phyloP scores from a whole-genome alignment of 768 basidiomycete species.

The Mycena vitilis region DNA sequence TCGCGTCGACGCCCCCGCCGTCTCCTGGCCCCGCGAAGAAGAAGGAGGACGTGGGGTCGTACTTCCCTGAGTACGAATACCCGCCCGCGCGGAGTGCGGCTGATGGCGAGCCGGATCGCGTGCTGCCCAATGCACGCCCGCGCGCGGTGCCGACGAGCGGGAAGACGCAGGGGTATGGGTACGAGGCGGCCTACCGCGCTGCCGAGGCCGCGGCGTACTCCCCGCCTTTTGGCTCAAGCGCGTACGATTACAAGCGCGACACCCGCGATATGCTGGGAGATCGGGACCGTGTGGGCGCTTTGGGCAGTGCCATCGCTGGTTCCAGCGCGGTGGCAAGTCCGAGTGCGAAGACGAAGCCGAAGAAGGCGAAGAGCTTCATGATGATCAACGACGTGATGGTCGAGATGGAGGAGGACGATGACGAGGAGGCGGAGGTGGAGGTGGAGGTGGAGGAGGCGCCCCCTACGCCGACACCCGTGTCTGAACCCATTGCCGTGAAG shows the following conservation, averaged over 20 bases:
- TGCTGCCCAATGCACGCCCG: slow-evolving; percentile 2
- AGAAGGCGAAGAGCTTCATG: slow-evolving; percentile 32
- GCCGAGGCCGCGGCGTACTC: slow-evolving; percentile 36
- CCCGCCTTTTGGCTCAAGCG: slow-evolving; percentile 30
- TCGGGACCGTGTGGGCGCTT: not conserved
- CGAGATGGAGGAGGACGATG: slow-evolving; percentile 34
- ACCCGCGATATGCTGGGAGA: slow-evolving; percentile 8
- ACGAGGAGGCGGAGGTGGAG: not conserved
- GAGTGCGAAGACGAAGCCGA: slow-evolving; percentile 1
- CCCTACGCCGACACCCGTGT: too few relatives aligned
- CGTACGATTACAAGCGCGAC: slow-evolving; percentile 30
- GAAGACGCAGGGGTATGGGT: slow-evolving; percentile 9
- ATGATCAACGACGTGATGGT: slow-evolving; percentile 31
- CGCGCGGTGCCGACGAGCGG: not conserved
- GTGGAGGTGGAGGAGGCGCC: too few relatives aligned
- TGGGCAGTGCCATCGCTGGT: not conserved
- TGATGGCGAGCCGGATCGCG: slow-evolving; percentile 35
- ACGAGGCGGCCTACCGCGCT: slow-evolving; percentile 33
- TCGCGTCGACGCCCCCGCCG: not conserved
- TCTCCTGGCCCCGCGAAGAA: not conserved
- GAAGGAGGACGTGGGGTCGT: not conserved
- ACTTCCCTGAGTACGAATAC: slow-evolving; percentile 25
- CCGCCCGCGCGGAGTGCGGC: slow-evolving; percentile 31
- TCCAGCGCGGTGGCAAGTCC: not conserved
- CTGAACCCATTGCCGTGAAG: too few relatives aligned